Conservation (phyloP, 257 asterid genomes). For the Fraxinus anomala region DNA sequence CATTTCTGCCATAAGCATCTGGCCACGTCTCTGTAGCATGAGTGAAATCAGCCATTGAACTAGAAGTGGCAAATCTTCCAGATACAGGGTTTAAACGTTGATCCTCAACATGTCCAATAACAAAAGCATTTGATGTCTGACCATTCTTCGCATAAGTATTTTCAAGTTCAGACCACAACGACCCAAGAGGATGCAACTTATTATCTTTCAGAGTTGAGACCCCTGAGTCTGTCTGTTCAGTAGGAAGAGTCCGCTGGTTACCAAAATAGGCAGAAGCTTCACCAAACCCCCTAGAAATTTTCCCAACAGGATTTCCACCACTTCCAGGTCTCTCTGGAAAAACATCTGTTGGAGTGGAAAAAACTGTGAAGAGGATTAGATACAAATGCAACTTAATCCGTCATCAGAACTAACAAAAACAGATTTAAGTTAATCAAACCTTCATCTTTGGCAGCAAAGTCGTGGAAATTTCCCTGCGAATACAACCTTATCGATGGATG, state of each 20-base stretch:
- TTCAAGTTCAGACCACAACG: slow-evolving; percentile 92
- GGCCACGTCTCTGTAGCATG: slow-evolving; percentile 62
- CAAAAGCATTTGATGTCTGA: slow-evolving; percentile 38
- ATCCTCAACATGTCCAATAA: slow-evolving; percentile 43
- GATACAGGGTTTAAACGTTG: slow-evolving; percentile 47
- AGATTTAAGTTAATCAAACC: slow-evolving; percentile 44
- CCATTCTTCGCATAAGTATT: slow-evolving; percentile 62
- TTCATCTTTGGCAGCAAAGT: slow-evolving; percentile 65
- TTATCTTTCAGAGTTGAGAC: slow-evolving; percentile 45
- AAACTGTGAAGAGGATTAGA: slow-evolving; percentile 24
- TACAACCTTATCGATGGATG: slow-evolving; percentile 46
- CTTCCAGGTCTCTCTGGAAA: slow-evolving; percentile 89
- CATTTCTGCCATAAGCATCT: slow-evolving; percentile 51
- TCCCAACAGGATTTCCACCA: slow-evolving; percentile 57
- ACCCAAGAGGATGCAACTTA: slow-evolving; percentile 71
- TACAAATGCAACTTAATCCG: slow-evolving; percentile 12
- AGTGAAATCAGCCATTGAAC: slow-evolving; percentile 44
- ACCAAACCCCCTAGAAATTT: slow-evolving; percentile 39
- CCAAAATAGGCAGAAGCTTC: slow-evolving; percentile 45
- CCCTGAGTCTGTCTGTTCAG: slow-evolving; percentile 43
- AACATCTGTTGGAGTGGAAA: slow-evolving; percentile 49
- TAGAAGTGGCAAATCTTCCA: slow-evolving; percentile 51
- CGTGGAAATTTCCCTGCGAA: slow-evolving; percentile 49
- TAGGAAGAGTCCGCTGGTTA: slow-evolving; percentile 38
- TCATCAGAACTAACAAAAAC: slow-evolving; percentile 16